Evolutionary conservation across 2,329 filamentous ascomycete genomes (phyloP).

Genomic region (Pyricularia sp.): DNA sequence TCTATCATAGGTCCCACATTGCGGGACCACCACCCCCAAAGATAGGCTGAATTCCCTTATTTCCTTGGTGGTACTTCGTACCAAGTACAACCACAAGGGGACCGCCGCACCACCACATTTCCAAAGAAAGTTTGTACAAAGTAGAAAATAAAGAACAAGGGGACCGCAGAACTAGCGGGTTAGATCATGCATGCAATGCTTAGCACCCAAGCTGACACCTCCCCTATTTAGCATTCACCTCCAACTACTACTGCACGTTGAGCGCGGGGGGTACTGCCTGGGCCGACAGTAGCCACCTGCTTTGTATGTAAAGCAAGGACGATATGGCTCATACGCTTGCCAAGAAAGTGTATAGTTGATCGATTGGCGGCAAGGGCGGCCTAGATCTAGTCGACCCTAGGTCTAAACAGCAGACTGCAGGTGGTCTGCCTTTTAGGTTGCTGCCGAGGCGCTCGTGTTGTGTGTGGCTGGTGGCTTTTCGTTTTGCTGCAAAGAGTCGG

Average conservation of each 20-base stretch:
- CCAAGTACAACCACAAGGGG: too few relatives aligned
- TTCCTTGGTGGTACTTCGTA: neutral
- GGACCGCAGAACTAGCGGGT: neutral
- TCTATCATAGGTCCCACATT: neutral
- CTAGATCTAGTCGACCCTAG: too few relatives aligned
- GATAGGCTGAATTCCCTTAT: neutral
- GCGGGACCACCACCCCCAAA: neutral
- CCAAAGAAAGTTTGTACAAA: too few relatives aligned
- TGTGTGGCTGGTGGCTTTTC: neutral
- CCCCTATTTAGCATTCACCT: neutral
- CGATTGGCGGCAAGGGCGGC: too few relatives aligned
- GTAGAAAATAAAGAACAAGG: neutral
- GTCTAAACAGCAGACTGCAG: too few relatives aligned
- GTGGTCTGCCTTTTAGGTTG: too few relatives aligned
- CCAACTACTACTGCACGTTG: neutral
- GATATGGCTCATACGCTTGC: too few relatives aligned
- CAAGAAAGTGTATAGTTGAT: too few relatives aligned
- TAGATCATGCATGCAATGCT: neutral
- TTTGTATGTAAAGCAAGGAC: too few relatives aligned
- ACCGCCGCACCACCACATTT: too few relatives aligned
- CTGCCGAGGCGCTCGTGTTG: neutral
- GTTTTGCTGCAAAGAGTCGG: neutral
- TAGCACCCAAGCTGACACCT: neutral
- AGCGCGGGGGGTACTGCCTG: too few relatives aligned
- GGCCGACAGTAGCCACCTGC: too few relatives aligned